Base-by-base conservation (phyloP, 768 basidiomycete genomes). In the Suillus bovinus region DNA sequence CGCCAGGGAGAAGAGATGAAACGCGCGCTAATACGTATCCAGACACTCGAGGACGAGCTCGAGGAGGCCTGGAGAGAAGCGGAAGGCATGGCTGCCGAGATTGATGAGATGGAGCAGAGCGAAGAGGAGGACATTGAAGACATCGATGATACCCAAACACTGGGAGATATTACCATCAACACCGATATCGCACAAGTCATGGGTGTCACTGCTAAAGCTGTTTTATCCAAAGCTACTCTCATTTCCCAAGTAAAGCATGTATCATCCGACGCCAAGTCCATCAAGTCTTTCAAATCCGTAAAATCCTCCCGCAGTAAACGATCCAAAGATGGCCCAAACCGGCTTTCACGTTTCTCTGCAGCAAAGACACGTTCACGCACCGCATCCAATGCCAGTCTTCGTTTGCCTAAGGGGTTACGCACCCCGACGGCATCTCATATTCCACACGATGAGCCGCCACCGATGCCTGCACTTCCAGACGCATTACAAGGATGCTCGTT, bases 51-150 rank as follows among this genome's bases (percentile, higher is more conserved):
- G 67, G 88, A 82, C 16, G 89, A 91, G 65, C 78, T 93, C 27
- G 85, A 88, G 54, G 92, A 93, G 59, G 92, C 91, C 0, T 93
- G 92, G 92, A 81, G 81, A 53, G 86, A 88, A 62, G 92, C 90
- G 3, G 87, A 91, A 67, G 84, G 82, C 46, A 78, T 92, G 66
- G 92, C 91, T 1, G 72, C 78, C 58, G 89, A 92, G 70, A 81
- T 92, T 68, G 90, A 93, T 70, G 84, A 84, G 47, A 71, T 85
- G 57, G 85, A 87, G 59, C 73, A 63, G 4, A 70, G 65, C 17
- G 66, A 67, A 27, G 64, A 70, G 29, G 76, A 68, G 27, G 69
- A 63, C 42, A 60, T 66, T 33, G 69, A 70, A 17, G 71, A 69
- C 9, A 56, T 63, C 42, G 74, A 76, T 49, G 72, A 76, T 50